Conservation (phyloP, 2,329 filamentous ascomycete genomes). For the Scorias spongiosa region DNA sequence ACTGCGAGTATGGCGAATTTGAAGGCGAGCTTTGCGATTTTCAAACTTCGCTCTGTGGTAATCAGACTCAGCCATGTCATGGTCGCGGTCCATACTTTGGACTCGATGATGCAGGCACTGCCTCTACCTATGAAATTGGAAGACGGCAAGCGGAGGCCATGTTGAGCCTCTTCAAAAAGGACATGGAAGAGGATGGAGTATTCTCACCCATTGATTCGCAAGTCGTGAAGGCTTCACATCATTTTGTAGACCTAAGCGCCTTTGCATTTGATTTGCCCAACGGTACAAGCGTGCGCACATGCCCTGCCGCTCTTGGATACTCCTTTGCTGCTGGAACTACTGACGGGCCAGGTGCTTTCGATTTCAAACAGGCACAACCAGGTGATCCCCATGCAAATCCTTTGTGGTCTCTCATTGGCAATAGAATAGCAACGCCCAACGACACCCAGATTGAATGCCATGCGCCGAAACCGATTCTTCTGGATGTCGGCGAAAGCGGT, state of each 20-base stretch:
- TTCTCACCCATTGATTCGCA: slow-evolving; percentile 43
- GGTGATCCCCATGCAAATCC: slow-evolving; percentile 60
- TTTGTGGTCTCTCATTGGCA: slow-evolving; percentile 64
- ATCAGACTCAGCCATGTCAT: slow-evolving; percentile 55
- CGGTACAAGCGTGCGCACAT: slow-evolving; percentile 55
- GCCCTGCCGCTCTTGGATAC: slow-evolving; percentile 76
- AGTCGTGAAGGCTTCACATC: slow-evolving; percentile 67
- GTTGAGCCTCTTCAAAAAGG: slow-evolving; percentile 39
- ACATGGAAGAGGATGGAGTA: slow-evolving; percentile 1
- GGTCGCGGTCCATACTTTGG: slow-evolving; percentile 57
- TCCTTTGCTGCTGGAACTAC: slow-evolving; percentile 87
- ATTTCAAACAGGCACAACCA: slow-evolving; percentile 79
- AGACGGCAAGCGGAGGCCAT: slow-evolving; percentile 54
- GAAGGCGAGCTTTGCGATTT: slow-evolving; percentile 51
- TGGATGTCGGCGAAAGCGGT: slow-evolving; percentile 73
- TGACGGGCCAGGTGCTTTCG: slow-evolving; percentile 79
- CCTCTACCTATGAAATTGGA: slow-evolving; percentile 63
- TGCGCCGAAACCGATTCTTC: slow-evolving; percentile 63
- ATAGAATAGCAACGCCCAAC: slow-evolving; percentile 54
- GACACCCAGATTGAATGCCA: slow-evolving; percentile 62
- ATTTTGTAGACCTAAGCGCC: slow-evolving; percentile 66
- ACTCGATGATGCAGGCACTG: slow-evolving; percentile 46
- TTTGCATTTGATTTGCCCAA: slow-evolving; percentile 62
- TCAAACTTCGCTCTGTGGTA: slow-evolving; percentile 73
- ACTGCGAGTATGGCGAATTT: slow-evolving; percentile 67